phyloP scores from a whole-genome alignment of 805 yeast species.

The Lachancea thermotolerans region DNA sequence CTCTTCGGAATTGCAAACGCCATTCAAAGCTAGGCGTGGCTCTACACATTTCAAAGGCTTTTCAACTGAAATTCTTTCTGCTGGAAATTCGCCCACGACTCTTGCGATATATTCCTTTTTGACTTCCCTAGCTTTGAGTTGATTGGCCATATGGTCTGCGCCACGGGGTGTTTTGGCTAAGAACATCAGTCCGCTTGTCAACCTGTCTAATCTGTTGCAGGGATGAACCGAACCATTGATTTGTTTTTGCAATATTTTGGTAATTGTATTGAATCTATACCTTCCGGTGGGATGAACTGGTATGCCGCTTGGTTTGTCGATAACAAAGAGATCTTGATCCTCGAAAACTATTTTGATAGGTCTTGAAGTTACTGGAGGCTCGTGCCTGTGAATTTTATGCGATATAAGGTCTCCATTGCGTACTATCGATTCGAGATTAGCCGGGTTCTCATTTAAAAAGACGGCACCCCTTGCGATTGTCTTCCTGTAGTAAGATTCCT shows the following conservation, averaged over 20 bases:
- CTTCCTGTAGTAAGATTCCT: conserved; percentile 54
- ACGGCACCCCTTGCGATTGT: conserved; percentile 62
- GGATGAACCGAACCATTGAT: conserved; percentile 64
- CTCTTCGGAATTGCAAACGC: conserved; percentile 34
- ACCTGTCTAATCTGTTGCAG: conserved; percentile 81
- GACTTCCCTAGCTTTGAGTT: conserved; percentile 65
- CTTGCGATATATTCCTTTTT: conserved; percentile 79
- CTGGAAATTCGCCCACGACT: conserved; percentile 85
- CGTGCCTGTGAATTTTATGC: conserved; percentile 82
- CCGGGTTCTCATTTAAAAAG: conserved; percentile 57
- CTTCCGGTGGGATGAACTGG: conserved; percentile 96
- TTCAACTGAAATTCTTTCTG: conserved; percentile 48
- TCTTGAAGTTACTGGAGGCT: conserved; percentile 65
- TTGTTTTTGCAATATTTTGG: conserved; percentile 71
- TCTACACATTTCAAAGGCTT: conserved; percentile 63
- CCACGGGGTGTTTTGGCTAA: conserved; percentile 75
- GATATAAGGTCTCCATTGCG: conserved; percentile 77
- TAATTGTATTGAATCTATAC: conserved; percentile 65
- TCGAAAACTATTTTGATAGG: conserved; percentile 63
- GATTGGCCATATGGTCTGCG: conserved; percentile 69
- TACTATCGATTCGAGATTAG: conserved; percentile 57
- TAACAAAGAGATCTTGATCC: conserved; percentile 68
- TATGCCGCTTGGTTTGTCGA: conserved; percentile 90
- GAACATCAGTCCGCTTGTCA: conserved; percentile 92
- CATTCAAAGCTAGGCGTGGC: conserved; percentile 65